Evolutionary conservation across 2,329 filamentous ascomycete genomes (phyloP), one percentile per base, ranked within the genome.

Genomic region (Tolypocladium guangdongense): DNA sequence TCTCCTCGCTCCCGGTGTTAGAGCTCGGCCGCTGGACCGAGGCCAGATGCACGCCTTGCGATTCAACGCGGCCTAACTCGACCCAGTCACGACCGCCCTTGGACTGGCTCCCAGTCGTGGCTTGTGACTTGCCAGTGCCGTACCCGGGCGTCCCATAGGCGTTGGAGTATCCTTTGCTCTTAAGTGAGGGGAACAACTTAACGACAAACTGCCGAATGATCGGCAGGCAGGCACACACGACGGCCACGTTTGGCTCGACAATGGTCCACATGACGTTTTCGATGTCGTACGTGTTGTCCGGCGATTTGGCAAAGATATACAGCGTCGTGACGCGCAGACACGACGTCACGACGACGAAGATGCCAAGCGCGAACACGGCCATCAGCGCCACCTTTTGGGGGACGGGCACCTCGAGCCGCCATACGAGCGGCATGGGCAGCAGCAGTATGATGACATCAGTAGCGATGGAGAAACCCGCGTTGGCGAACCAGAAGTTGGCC

Each of bases 401-500:
- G 6, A 54, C 58, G 7, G 67, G 68, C 46, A 77, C 66, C 53
- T 75, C 69, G 16, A 76, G 65, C 43, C 65, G 61, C 59, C 71
- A 71, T 2, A 78, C 66, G n/a, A 71, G 70, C 10, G 67, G 66
- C 46, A 78, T 65, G 22, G 75, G 75, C 38, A 78, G 62, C 20
- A 68, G 53, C 24, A 77, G 62, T 37, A 78, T 71, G 43, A 73
- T 59, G 8, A 76, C 51, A 51, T 78, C 74, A n/a, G 71, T 72
- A 11, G 68, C 54, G 45, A 77, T 72, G 54, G 73, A 76, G 57
- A 73, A 70, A 2, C 68, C 66, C 2, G 70, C 74, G 57, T 77
- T 77, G 48, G 72, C 69, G 54, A 74, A 72, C 74, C 74, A 78
- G 56, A 74, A 72, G 2, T 63, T 64, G 8, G 68, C 68, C 35